These are phyloP conservation scores for Conidiobolus incongruus DNA, from an alignment of 371 early-diverging fungal species.

Conservation along the genomic window DNA sequence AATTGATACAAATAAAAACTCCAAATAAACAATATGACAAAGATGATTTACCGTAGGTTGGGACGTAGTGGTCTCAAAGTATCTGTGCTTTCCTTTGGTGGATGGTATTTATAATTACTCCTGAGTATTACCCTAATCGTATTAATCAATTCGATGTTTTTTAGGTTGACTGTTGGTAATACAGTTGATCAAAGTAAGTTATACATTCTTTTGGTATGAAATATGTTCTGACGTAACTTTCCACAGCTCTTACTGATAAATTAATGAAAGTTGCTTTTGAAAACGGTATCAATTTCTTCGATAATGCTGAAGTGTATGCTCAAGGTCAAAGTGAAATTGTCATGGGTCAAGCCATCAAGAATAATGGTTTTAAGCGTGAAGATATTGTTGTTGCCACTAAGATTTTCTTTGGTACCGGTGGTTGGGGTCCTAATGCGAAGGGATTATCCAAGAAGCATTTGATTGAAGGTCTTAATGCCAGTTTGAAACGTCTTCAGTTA, in stretches of 20 bases:
- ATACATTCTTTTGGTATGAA: no score
- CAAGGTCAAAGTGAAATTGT: no score
- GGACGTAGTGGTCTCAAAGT: slow-evolving; percentile 65
- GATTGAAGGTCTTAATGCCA: slow-evolving; percentile 56
- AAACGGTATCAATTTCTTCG: no score
- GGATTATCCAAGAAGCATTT: slow-evolving; percentile 72
- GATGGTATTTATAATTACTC: slow-evolving; percentile 13
- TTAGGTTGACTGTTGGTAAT: slow-evolving; percentile 36
- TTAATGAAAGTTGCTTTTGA: no score
- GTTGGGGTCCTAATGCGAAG: slow-evolving; percentile 43
- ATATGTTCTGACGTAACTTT: no score
- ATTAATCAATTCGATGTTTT: slow-evolving; percentile 9
- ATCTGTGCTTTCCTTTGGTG: slow-evolving; percentile 21
- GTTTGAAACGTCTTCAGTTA: slow-evolving; percentile 42
- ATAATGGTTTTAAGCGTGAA: not conserved
- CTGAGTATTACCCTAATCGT: no score
- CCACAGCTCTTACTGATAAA: not conserved
- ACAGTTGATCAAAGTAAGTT: slow-evolving; percentile 7
- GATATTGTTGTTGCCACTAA: no score
- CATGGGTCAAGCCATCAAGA: not conserved
- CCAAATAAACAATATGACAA: no score
- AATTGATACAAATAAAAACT: no score
- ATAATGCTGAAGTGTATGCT: no score
- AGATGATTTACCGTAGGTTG: no score
- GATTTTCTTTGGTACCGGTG: no score